phyloP scores from a whole-genome alignment of 768 basidiomycete genomes.

The Boletellus emodensis region DNA sequence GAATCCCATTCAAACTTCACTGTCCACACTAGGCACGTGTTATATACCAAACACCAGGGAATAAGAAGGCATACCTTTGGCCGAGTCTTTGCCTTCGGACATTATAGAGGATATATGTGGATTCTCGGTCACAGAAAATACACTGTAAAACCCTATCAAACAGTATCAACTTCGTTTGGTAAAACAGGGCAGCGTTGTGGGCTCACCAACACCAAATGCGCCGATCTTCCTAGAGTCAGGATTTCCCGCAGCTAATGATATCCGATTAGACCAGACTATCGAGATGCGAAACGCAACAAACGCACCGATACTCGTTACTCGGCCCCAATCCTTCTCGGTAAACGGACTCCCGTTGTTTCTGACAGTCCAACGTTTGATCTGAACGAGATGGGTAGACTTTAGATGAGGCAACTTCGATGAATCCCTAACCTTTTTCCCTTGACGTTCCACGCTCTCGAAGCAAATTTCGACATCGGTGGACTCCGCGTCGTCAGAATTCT shows the following conservation, averaged over 20 bases:
- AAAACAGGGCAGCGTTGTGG: too few relatives aligned
- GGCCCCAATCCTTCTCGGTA: constrained; percentile 79
- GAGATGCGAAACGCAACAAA: background rate
- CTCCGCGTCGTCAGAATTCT: constrained; percentile 91
- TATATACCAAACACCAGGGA: too few relatives aligned
- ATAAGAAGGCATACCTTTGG: too few relatives aligned
- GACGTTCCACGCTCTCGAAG: constrained; percentile 55
- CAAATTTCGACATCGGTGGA: constrained; percentile 69
- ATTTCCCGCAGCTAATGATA: constrained; percentile 73
- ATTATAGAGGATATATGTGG: constrained; percentile 60
- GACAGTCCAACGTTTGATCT: constrained; percentile 81
- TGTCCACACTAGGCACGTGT: too few relatives aligned
- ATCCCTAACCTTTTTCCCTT: too few relatives aligned
- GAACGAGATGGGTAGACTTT: background rate
- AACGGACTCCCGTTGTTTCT: constrained; percentile 91
- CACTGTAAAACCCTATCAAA: constrained; percentile 59
- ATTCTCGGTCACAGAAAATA: constrained; percentile 77
- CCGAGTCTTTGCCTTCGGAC: too few relatives aligned
- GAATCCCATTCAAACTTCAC: too few relatives aligned
- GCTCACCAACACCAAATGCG: constrained; percentile 76
- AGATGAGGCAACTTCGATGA: too few relatives aligned
- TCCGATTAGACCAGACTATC: background rate
- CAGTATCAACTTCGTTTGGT: too few relatives aligned
- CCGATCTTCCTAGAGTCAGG: constrained; percentile 94
- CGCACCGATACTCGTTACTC: constrained; percentile 84